phyloP scores from a whole-genome alignment of 2,329 filamentous ascomycete genomes.

The Claviceps pusilla region DNA sequence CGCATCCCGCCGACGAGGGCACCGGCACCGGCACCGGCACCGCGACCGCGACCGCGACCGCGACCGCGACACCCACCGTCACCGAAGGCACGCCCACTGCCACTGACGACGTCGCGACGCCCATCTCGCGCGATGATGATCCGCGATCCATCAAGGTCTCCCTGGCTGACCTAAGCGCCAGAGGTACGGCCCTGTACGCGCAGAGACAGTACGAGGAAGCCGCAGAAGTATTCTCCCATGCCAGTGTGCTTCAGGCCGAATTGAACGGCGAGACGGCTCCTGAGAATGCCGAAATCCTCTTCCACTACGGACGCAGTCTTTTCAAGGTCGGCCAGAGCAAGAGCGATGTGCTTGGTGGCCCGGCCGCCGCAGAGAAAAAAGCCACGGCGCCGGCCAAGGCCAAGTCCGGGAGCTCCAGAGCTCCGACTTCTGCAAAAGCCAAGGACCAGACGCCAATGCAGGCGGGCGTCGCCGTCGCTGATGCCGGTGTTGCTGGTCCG shows the following conservation, averaged over 20 bases:
- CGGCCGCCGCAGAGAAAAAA: constrained; percentile 45
- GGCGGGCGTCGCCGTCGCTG: constrained; percentile 29
- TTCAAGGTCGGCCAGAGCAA: constrained; percentile 91
- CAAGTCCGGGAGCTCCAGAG: constrained; percentile 22
- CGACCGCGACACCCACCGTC: not conserved
- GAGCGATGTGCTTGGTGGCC: constrained; percentile 83
- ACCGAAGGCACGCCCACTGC: constrained; percentile 6
- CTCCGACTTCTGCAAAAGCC: constrained; percentile 25
- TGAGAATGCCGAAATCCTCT: constrained; percentile 85
- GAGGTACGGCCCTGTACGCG: constrained; percentile 71
- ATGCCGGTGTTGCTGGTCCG: constrained; percentile 22
- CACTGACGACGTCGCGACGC: constrained; percentile 9
- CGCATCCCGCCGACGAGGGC: constrained; percentile 9
- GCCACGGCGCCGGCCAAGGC: constrained; percentile 18
- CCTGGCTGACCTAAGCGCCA: constrained; percentile 63
- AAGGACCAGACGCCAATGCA: constrained; percentile 28
- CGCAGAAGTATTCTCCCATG: constrained; percentile 74
- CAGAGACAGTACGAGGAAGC: constrained; percentile 80
- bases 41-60: not conserved
- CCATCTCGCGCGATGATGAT: constrained; percentile 25
- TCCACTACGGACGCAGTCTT: constrained; percentile 81
- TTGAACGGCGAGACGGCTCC: constrained; percentile 84
- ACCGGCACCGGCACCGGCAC: not conserved
- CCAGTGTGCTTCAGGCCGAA: constrained; percentile 77
- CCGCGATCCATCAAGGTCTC: constrained; percentile 43